Percentiles rank a stretch among this genome's conserved stretches.
Conservation (phyloP, 805 yeast genomes). For the Ogataea paraovalis region DNA sequence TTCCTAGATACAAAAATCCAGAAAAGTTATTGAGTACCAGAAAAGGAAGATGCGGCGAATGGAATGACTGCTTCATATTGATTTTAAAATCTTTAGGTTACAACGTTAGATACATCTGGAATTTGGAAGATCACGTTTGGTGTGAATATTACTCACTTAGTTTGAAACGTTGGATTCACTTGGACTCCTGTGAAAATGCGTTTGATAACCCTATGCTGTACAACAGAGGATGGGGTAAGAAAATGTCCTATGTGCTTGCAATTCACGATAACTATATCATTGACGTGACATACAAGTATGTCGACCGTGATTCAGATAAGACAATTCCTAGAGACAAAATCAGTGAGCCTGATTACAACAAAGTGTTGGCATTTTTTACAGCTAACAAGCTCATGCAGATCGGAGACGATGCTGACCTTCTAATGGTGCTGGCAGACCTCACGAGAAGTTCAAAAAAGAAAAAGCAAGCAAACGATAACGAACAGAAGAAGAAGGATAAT, state of each 20-base stretch:
- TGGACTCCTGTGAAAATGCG: slow-evolving; percentile 84
- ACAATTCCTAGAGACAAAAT: slow-evolving; percentile 45
- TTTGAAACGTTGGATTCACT: slow-evolving; percentile 74
- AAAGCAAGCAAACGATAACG: too few species aligned
- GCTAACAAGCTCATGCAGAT: slow-evolving; percentile 27
- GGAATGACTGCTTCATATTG: slow-evolving; percentile 82
- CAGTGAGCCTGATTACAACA: slow-evolving; percentile 36
- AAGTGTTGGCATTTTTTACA: slow-evolving; percentile 36
- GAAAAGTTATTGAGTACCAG: slow-evolving; percentile 55
- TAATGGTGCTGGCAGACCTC: slow-evolving; percentile 36
- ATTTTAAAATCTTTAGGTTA: slow-evolving; percentile 64
- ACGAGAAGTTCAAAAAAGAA: slow-evolving; percentile 32
- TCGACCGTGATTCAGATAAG: slow-evolving; percentile 35
- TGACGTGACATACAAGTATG: slow-evolving; percentile 71
- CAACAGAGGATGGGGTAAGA: slow-evolving; percentile 86
- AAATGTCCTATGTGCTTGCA: slow-evolving; percentile 85
- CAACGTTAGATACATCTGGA: slow-evolving; percentile 74
- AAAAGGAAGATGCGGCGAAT: slow-evolving; percentile 89
- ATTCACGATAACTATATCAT: slow-evolving; percentile 54
- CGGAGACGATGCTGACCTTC: slow-evolving; percentile 33
- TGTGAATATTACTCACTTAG: slow-evolving; percentile 73
- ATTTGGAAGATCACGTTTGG: slow-evolving; percentile 95
- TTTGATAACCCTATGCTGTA: slow-evolving; percentile 79
- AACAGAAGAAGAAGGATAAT: background rate
- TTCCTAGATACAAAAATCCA: slow-evolving; percentile 77